phyloP scores from a whole-genome alignment of 2,329 filamentous ascomycete genomes.

The Tolypocladium sp. region DNA sequence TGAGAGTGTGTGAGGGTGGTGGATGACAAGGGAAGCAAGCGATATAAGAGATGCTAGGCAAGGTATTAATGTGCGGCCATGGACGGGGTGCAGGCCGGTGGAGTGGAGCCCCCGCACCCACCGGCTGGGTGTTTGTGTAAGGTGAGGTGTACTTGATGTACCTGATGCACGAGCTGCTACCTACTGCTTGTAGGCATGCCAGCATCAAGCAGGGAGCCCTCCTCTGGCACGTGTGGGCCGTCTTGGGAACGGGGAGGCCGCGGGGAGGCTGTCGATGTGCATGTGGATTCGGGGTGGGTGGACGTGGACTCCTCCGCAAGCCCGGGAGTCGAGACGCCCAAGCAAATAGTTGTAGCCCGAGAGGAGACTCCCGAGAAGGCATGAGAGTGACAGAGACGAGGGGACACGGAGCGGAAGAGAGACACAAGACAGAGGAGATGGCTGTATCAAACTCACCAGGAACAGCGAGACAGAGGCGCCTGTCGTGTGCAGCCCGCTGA shows the following conservation, averaged over 20 bases:
- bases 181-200: background rate
- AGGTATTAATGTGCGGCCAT: background rate
- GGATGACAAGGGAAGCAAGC: background rate
- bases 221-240: background rate
- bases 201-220: background rate
- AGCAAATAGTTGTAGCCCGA: background rate
- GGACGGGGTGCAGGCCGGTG: background rate
- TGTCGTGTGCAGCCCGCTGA: background rate
- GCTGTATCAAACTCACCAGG: background rate
- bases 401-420: background rate
- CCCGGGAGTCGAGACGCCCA: background rate
- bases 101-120: background rate
- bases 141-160: background rate
- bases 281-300: background rate
- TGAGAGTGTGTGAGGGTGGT: background rate
- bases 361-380: background rate
- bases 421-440: background rate
- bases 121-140: background rate
- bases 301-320: background rate
- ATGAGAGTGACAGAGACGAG: background rate
- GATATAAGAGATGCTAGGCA: background rate
- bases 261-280: background rate
- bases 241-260: background rate
- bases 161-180: background rate
- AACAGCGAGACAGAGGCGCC: background rate